Evolutionary conservation across 2,329 filamentous ascomycete genomes (phyloP).

Genomic region (Arthrobotrys megalospora): DNA sequence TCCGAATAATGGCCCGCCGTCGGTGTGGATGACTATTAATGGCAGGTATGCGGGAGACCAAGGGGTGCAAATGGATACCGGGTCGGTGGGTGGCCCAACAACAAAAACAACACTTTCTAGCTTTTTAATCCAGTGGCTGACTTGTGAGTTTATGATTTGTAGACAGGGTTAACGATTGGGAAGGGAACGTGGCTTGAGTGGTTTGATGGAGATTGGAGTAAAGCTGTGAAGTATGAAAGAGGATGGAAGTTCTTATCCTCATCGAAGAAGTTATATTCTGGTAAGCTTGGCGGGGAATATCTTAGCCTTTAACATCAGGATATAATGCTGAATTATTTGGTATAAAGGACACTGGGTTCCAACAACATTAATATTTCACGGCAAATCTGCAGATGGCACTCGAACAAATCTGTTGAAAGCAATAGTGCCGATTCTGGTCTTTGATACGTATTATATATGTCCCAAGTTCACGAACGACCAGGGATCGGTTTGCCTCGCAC

Average conservation of each 20-base stretch:
- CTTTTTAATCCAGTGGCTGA: neutral
- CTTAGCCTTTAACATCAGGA: neutral
- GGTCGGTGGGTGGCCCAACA: constrained; percentile 35
- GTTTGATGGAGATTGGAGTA: constrained; percentile 41
- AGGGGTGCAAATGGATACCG: constrained; percentile 53
- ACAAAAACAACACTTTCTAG: constrained; percentile 45
- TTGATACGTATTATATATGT: constrained; percentile 43
- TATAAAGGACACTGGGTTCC: constrained; percentile 49
- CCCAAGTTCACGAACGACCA: constrained; percentile 37
- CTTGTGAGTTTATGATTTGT: constrained; percentile 1
- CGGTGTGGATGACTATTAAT: constrained; percentile 49
- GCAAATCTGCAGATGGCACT: constrained; percentile 7
- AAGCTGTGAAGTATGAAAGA: constrained; percentile 19
- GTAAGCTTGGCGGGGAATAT: constrained; percentile 8
- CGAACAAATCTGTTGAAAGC: constrained; percentile 27
- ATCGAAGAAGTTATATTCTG: constrained; percentile 44
- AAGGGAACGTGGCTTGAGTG: constrained; percentile 44
- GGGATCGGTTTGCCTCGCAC: constrained; percentile 18
- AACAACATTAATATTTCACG: constrained; percentile 43
- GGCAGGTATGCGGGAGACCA: constrained; percentile 36
- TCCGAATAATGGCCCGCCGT: constrained; percentile 34
- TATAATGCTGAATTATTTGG: neutral
- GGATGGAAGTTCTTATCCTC: constrained; percentile 55
- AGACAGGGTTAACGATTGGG: constrained; percentile 54
- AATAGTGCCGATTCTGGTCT: constrained; percentile 39